Percentiles rank a stretch among this genome's conserved stretches.
Evolutionary conservation across 345 rosid genomes (phyloP).

Genomic region (Stellera chamaejasme): DNA sequence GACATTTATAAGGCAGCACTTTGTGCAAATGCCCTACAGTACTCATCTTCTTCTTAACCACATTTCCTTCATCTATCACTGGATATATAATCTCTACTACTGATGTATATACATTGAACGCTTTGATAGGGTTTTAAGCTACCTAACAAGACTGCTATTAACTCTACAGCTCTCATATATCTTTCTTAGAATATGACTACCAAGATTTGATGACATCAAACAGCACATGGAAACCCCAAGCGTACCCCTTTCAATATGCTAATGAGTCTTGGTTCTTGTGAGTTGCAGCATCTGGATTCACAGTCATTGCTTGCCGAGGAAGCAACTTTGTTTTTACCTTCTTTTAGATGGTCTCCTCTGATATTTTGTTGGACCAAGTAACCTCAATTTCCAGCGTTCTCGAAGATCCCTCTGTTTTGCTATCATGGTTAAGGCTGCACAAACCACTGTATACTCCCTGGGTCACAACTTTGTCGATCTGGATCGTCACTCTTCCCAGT

Average conservation of each 20-base stretch:
- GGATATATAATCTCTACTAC: slow-evolving; percentile 17
- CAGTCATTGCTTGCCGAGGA: slow-evolving; percentile 2
- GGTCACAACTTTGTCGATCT: slow-evolving; percentile 75
- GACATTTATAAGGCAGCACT: slow-evolving; percentile 7
- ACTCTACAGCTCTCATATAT: slow-evolving; percentile 22
- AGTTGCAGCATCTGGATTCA: background rate
- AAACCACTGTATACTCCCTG: slow-evolving; percentile 56
- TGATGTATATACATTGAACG: slow-evolving; percentile 24
- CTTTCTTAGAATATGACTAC: slow-evolving; percentile 30
- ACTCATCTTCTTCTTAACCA: slow-evolving; percentile 3
- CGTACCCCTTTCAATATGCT: slow-evolving; percentile 5
- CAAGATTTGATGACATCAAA: slow-evolving; percentile 9
- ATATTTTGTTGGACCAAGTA: slow-evolving; percentile 40
- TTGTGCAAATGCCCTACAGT: slow-evolving; percentile 5
- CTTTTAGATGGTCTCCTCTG: slow-evolving; percentile 19
- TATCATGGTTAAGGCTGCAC: slow-evolving; percentile 50
- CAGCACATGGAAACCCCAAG: slow-evolving; percentile 16
- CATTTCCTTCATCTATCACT: slow-evolving; percentile 2
- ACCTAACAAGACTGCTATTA: slow-evolving; percentile 6
- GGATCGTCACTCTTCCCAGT: slow-evolving; percentile 76
- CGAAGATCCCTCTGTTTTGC: slow-evolving; percentile 44
- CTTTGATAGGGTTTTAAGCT: slow-evolving; percentile 9
- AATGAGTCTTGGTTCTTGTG: background rate
- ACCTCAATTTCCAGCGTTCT: slow-evolving; percentile 61
- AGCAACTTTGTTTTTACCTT: background rate